phyloP scores from a whole-genome alignment of 371 early-diverging fungal genomes.

The Batrachochytrium dendrobatidis region DNA sequence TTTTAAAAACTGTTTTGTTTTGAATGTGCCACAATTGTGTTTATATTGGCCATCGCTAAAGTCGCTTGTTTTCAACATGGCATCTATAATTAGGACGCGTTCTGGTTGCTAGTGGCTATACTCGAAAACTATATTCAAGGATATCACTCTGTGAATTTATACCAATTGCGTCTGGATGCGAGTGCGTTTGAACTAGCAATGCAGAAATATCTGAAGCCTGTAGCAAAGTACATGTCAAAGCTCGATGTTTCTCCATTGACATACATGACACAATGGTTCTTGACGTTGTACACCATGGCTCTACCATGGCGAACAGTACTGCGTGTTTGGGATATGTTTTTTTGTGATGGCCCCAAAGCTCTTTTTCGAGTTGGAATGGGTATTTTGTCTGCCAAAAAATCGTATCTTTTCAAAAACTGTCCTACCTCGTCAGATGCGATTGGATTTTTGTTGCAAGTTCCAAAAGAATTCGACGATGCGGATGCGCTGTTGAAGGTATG shows the following conservation, averaged over 20 bases:
- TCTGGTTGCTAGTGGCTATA: constrained; percentile 80
- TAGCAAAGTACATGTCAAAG: constrained; percentile 65
- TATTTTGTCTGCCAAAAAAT: constrained; percentile 1
- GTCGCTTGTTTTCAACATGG: no score
- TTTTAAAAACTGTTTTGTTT: no score
- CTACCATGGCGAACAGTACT: constrained; percentile 87
- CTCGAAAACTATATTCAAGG: constrained; percentile 68
- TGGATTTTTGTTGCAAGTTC: background rate
- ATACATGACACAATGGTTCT: constrained; percentile 91
- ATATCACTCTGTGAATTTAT: constrained; percentile 68
- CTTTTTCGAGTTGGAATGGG: constrained; percentile 4
- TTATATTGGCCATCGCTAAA: no score
- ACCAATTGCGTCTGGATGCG: constrained; percentile 73
- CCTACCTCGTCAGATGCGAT: constrained; percentile 1
- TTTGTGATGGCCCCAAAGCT: constrained; percentile 5
- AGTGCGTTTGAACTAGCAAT: constrained; percentile 75
- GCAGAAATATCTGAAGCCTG: constrained; percentile 58
- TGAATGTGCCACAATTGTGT: no score
- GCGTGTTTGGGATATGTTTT: constrained; percentile 90
- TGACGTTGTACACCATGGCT: constrained; percentile 83
- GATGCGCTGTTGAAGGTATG: constrained; percentile 1
- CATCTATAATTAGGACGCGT: constrained; percentile 53
- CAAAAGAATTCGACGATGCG: constrained; percentile 2
- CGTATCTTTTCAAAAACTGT: constrained; percentile 1
- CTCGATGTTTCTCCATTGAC: constrained; percentile 77